phyloP scores from a whole-genome alignment of 2,329 filamentous ascomycete genomes.

The Davidsoniella virescens region DNA sequence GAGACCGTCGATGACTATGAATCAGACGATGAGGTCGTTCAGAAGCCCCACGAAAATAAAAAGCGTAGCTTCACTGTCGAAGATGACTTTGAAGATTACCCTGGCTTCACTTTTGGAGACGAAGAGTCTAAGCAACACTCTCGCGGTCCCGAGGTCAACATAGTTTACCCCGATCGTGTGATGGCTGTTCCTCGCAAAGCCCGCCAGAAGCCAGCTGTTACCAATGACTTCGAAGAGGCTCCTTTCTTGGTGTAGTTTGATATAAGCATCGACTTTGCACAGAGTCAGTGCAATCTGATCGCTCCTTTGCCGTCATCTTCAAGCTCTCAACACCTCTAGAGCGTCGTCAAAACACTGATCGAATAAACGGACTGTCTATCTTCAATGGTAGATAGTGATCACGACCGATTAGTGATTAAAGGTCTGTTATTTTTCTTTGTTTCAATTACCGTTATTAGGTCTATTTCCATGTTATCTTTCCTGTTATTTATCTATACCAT shows the following conservation, averaged over 20 bases:
- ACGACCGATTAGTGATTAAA: not conserved
- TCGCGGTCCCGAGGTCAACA: conserved; percentile 24
- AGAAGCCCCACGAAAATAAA: conserved; percentile 16
- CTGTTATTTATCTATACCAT: not conserved
- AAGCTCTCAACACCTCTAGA: too few species aligned
- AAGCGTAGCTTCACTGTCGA: conserved; percentile 34
- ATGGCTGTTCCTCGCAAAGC: conserved; percentile 30
- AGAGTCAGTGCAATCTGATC: too few species aligned
- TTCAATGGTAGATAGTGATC: too few species aligned
- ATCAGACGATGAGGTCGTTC: conserved; percentile 13
- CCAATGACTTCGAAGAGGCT: conserved; percentile 52
- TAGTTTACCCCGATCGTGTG: conserved; percentile 24
- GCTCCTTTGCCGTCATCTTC: too few species aligned
- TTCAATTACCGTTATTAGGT: not conserved
- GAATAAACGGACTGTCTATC: too few species aligned
- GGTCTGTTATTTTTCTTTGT: conserved; percentile 1
- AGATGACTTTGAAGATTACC: conserved; percentile 20
- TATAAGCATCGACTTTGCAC: too few species aligned
- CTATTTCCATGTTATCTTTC: too few species aligned
- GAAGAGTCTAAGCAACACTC: conserved; percentile 13
- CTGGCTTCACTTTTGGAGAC: not conserved
- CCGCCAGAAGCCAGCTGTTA: conserved; percentile 10
- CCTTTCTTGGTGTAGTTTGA: conserved; percentile 34
- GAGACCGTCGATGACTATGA: conserved; percentile 28
- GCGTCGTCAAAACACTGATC: too few species aligned